Base-by-base conservation (phyloP, 2,329 filamentous ascomycete species). In the Fusarium falciforme region DNA sequence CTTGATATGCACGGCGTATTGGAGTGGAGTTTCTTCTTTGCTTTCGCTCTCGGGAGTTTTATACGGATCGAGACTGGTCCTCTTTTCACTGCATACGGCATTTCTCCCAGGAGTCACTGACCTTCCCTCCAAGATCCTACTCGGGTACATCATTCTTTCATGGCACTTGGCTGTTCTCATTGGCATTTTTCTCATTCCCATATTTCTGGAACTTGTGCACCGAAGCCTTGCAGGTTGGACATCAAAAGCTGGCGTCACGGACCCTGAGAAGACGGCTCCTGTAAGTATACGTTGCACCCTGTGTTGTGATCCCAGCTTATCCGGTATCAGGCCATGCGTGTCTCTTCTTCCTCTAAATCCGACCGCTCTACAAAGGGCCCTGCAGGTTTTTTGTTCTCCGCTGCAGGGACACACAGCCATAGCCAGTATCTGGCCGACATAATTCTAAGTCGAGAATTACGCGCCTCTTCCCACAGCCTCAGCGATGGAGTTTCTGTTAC, bases 111-210 rank as follows among this genome's bases (percentile, higher is more conserved):
- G 49, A 3, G 47, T 60, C 1, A 52, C 64, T 0, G 36, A 33
- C 12, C 63, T 71, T 22, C 55, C 71, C 0, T 29, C 29, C 1
- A 71, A 44, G 8, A 71, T 74, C 5, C 44, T 71, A 3, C 16
- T 74, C 0, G 71, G 59, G 0, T 73, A 71, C 12, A 61, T 71
- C 8, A 38, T 68, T 20, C 60, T 73, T 6, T 71, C 29, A 0
- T 64, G 71, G 2, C 60, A 73, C 27, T 7, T 55, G 0, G 10
- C 5, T 2, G 36, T 73, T 2, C 36, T 73, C 2, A 1, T 36
- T 2, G 57, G 22, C 5, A 33, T 71, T 2, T 71, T 73, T 1
- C 36, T 68, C 1, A n/a, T 73, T 0, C 71, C 71, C 1, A 38
- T 27, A 4, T 8, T 20, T 1, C 22, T 73, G 8, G 36, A 71